Evolutionary conservation across 2,329 filamentous ascomycete genomes (phyloP).

Genomic region (Stromatinia cepivora): DNA sequence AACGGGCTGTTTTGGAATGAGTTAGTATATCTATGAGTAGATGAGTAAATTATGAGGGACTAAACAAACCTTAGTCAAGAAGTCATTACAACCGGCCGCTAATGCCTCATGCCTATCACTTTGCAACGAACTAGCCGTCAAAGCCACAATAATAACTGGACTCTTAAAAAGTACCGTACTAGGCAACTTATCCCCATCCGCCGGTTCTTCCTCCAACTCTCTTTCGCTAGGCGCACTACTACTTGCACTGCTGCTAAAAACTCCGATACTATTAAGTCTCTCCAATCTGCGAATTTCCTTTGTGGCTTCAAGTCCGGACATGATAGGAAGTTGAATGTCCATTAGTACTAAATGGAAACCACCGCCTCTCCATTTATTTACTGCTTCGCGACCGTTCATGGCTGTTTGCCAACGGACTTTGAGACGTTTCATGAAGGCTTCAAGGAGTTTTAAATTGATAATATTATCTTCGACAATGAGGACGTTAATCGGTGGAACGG

Average conservation of each 20-base stretch:
- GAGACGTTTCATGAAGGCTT: slow-evolving; percentile 92
- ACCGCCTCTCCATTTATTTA: slow-evolving; percentile 87
- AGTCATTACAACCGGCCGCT: slow-evolving; percentile 96
- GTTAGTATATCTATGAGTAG: slow-evolving; percentile 17
- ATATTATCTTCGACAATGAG: slow-evolving; percentile 98
- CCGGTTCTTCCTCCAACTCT: slow-evolving; percentile 47
- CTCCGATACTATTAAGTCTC: slow-evolving; percentile 86
- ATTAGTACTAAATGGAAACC: slow-evolving; percentile 96
- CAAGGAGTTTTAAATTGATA: slow-evolving; percentile 90
- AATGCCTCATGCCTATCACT: slow-evolving; percentile 93
- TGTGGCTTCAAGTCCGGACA: slow-evolving; percentile 93
- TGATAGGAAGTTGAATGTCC: slow-evolving; percentile 96
- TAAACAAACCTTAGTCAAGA: slow-evolving; percentile 81
- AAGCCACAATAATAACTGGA: slow-evolving; percentile 94
- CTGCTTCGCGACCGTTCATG: slow-evolving; percentile 90
- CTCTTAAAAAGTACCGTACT: slow-evolving; percentile 81
- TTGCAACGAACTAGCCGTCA: slow-evolving; percentile 92
- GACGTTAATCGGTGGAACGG: slow-evolving; percentile 93
- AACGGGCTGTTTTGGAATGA: slow-evolving; percentile 65
- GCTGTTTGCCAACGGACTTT: slow-evolving; percentile 98
- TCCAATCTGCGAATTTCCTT: slow-evolving; percentile 91
- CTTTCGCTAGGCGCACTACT: slow-evolving; percentile 52
- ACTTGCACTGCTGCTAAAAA: slow-evolving; percentile 71
- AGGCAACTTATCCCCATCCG: slow-evolving; percentile 67
- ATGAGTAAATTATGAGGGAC: background rate